phyloP scores from a whole-genome alignment of 768 basidiomycete genomes.

The Amanita thiersii region DNA sequence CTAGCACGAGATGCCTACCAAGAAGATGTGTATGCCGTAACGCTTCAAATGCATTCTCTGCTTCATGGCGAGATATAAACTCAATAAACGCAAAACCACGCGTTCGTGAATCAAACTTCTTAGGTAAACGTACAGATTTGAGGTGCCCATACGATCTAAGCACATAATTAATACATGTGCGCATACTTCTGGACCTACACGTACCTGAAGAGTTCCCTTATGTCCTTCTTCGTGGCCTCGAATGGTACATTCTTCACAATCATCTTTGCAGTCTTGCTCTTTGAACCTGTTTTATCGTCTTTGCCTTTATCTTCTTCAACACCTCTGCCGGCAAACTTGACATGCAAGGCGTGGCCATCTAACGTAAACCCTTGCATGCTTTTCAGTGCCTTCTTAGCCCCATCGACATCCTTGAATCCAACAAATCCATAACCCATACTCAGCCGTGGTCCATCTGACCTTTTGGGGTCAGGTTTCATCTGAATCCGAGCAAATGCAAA shows the following conservation, averaged over 20 bases:
- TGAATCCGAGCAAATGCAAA: conserved; percentile 88
- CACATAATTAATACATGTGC: conserved; percentile 6
- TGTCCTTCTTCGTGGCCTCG: conserved; percentile 90
- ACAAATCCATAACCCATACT: conserved; percentile 98
- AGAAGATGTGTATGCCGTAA: conserved; percentile 93
- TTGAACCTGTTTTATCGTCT: conserved; percentile 29
- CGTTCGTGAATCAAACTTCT: conserved; percentile 81
- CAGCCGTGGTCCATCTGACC: conserved; percentile 45
- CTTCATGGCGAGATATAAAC: conserved; percentile 84
- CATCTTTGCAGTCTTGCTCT: conserved; percentile 82
- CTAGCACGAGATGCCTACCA: conserved; percentile 88
- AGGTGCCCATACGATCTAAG: conserved; percentile 83
- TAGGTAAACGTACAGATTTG: conserved; percentile 90
- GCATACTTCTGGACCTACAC: conserved; percentile 20
- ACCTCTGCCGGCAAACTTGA: conserved; percentile 84
- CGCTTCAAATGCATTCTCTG: conserved; percentile 79
- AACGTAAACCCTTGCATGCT: conserved; percentile 76
- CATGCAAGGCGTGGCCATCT: conserved; percentile 79
- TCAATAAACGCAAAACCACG: conserved; percentile 97
- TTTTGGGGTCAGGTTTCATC: conserved; percentile 83
- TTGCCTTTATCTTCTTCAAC: conserved; percentile 39
- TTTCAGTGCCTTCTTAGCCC: conserved; percentile 65
- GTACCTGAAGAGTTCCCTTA: conserved; percentile 83
- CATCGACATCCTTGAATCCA: conserved; percentile 73
- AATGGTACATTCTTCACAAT: conserved; percentile 98